Conservation (phyloP, 2,329 filamentous ascomycete species). For the Fusarium chlamydosporum region DNA sequence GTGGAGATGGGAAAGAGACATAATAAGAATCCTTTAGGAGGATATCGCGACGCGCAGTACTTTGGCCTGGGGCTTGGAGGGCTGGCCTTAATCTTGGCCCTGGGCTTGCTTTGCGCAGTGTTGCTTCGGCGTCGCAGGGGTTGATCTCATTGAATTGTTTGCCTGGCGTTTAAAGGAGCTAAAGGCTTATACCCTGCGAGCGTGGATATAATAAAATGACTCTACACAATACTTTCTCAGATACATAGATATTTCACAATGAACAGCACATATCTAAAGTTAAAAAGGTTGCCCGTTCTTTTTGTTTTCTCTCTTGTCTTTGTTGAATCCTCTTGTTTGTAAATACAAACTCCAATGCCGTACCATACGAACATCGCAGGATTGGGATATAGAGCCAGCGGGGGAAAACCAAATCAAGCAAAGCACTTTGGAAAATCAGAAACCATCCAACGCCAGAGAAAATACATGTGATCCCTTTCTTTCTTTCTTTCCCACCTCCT, state of each 20-base stretch:
- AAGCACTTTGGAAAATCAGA: constrained; percentile 40
- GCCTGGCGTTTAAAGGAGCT: constrained; percentile 11
- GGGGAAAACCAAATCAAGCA: constrained; percentile 44
- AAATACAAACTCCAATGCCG: constrained; percentile 50
- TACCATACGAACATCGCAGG: constrained; percentile 38
- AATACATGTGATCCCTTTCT: constrained; percentile 44
- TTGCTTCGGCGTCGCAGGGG: constrained; percentile 40
- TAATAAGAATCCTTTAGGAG: constrained; percentile 30
- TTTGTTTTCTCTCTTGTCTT: constrained; percentile 47
- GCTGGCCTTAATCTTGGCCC: constrained; percentile 43
- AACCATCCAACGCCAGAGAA: constrained; percentile 46
- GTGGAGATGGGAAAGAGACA: constrained; percentile 39
- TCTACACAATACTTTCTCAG: not conserved
- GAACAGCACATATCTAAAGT: constrained; percentile 15
- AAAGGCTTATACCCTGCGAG: constrained; percentile 32
- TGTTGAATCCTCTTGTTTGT: constrained; percentile 47
- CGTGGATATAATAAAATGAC: constrained; percentile 7
- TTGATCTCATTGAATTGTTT: constrained; percentile 14
- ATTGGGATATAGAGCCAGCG: constrained; percentile 43
- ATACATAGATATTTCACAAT: constrained; percentile 15
- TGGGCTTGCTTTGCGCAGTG: constrained; percentile 37
- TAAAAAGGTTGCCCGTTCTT: constrained; percentile 41
- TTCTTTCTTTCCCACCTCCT: constrained; percentile 31
- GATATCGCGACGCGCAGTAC: constrained; percentile 48
- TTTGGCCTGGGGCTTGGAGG: constrained; percentile 45